phyloP scores from a whole-genome alignment of 2,329 filamentous ascomycete genomes.

The Lasiodiplodia sp. region DNA sequence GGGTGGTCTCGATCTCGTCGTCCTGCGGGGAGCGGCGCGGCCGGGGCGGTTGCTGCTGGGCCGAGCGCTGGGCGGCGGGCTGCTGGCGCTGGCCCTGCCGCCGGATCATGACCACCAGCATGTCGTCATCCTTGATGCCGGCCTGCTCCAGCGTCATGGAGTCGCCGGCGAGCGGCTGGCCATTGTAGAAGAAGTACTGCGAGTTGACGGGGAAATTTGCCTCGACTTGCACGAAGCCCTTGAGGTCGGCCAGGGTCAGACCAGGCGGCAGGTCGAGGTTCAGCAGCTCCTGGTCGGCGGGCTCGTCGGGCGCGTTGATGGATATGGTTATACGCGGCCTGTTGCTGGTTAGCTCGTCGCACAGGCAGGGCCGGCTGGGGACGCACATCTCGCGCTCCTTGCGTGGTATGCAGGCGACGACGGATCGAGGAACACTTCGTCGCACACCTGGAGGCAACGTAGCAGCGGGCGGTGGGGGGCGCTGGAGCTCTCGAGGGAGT shows the following conservation, averaged over 20 bases:
- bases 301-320: conserved; percentile 76
- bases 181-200: conserved; percentile 91
- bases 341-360: conserved; percentile 37
- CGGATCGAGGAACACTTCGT: conserved; percentile 39
- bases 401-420: conserved; percentile 44
- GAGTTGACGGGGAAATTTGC: conserved; percentile 73
- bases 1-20: conserved; percentile 76
- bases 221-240: conserved; percentile 87
- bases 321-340: conserved; percentile 87
- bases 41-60: conserved; percentile 13
- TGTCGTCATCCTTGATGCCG: conserved; percentile 84
- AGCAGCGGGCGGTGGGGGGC: conserved; percentile 17
- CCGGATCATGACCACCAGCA: conserved; percentile 84
- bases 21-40: conserved; percentile 12
- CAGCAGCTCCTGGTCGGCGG: conserved; percentile 75
- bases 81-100: conserved; percentile 34
- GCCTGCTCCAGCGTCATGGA: conserved; percentile 81
- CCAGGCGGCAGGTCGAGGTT: conserved; percentile 82
- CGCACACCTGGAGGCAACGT: conserved; percentile 25
- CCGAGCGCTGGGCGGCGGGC: conserved; percentile 1
- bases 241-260: conserved; percentile 84
- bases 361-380: conserved; percentile 37
- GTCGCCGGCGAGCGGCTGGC: conserved; percentile 78
- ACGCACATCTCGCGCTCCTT: conserved; percentile 48
- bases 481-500: conserved; percentile 20